These are phyloP conservation scores for Pseudogymnoascus sp. DNA, from an alignment of 2,329 filamentous ascomycete genomes.

Conservation along the genomic window DNA sequence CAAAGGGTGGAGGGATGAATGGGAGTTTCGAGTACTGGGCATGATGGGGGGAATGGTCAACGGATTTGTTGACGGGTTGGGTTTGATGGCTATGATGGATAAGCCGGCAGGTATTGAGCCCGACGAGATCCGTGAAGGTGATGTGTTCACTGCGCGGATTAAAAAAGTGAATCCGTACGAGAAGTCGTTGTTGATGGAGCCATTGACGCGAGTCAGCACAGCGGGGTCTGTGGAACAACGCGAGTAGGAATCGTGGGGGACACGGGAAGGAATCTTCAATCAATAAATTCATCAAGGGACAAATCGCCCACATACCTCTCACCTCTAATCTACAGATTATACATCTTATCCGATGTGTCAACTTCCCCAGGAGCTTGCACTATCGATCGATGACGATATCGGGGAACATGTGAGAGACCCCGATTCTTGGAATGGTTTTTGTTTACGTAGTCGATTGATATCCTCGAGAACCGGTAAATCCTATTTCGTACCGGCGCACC, in stretches of 20 bases:
- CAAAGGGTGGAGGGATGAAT: background rate
- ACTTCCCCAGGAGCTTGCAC: background rate
- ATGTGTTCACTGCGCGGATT: constrained; percentile 5
- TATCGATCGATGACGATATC: background rate
- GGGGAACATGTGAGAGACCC: constrained; percentile 3
- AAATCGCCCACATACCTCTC: background rate
- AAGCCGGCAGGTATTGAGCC: background rate
- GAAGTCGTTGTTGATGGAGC: constrained; percentile 3
- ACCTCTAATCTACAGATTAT: background rate
- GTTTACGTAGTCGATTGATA: constrained; percentile 4
- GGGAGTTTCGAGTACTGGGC: constrained; percentile 4
- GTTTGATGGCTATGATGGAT: constrained; percentile 6
- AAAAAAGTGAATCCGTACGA: background rate
- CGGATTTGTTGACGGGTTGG: background rate
- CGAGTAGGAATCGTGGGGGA: background rate
- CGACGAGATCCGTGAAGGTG: background rate
- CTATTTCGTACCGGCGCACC: background rate
- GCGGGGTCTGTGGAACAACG: constrained; percentile 2
- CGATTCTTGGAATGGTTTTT: background rate
- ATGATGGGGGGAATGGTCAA: constrained; percentile 1
- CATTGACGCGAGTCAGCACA: background rate
- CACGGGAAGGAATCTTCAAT: constrained; percentile 5
- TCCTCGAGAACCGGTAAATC: background rate
- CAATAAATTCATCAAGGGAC: background rate
- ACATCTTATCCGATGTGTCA: constrained; percentile 5